Percentiles rank a stretch among this genome's conserved stretches.
Evolutionary conservation across 345 rosid genomes (phyloP).

Genomic region (Moringa oleifera): DNA sequence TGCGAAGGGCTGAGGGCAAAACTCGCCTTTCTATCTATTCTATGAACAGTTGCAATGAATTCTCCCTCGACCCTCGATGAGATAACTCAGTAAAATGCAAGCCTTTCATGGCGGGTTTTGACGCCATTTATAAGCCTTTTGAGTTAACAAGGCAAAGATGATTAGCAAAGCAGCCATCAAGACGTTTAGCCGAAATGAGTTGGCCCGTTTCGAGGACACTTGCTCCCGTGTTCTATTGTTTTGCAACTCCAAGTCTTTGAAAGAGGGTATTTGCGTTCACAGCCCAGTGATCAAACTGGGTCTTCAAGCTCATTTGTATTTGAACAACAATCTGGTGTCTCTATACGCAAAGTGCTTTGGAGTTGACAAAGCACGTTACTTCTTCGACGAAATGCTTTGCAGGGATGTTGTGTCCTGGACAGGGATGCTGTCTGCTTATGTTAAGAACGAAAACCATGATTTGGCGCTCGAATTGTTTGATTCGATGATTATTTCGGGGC

Average conservation of each 20-base stretch:
- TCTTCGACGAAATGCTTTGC: slow-evolving; percentile 69
- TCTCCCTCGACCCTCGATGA: too few relatives aligned
- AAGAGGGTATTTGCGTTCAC: slow-evolving; percentile 50
- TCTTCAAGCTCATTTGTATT: slow-evolving; percentile 34
- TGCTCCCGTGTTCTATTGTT: slow-evolving; percentile 37
- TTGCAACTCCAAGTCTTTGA: slow-evolving; percentile 43
- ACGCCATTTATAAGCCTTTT: too few relatives aligned
- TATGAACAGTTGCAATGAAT: too few relatives aligned
- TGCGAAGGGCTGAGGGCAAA: too few relatives aligned
- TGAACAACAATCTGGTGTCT: slow-evolving; percentile 56
- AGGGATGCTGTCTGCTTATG: slow-evolving; percentile 45
- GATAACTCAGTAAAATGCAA: too few relatives aligned
- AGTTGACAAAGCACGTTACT: slow-evolving; percentile 33
- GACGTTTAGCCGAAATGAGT: slow-evolving; percentile 21
- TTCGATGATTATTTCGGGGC: slow-evolving; percentile 39
- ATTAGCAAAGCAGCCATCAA: slow-evolving; percentile 19
- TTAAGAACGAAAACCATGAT: slow-evolving; percentile 30
- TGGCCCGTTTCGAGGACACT: slow-evolving; percentile 29
- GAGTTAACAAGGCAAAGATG: slow-evolving; percentile 16
- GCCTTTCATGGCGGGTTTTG: too few relatives aligned
- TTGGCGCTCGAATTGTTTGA: slow-evolving; percentile 37
- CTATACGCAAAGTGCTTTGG: slow-evolving; percentile 42
- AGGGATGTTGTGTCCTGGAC: slow-evolving; percentile 72
- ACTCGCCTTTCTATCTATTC: too few relatives aligned
- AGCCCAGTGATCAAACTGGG: slow-evolving; percentile 47